Percentiles rank a stretch among this genome's conserved stretches.
These are phyloP conservation scores for Chlamydomonas sphaeroides DNA, from an alignment of 139 green algal genomes.

Conservation along the genomic window DNA sequence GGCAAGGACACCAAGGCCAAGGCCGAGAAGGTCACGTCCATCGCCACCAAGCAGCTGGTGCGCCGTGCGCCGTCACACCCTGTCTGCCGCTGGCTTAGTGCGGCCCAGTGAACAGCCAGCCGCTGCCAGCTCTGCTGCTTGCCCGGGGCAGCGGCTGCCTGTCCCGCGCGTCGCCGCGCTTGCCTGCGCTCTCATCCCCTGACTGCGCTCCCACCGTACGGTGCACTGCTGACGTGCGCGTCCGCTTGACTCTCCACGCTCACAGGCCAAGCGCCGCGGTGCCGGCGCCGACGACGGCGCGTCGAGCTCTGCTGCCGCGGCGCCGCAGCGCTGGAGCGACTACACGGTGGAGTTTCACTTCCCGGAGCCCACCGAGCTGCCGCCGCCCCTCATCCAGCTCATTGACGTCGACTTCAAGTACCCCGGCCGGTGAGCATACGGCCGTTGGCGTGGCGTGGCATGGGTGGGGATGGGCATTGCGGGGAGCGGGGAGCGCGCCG, in stretches of 20 bases:
- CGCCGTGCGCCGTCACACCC: no score
- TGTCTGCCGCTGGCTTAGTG: no score
- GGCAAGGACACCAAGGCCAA: slow-evolving; percentile 72
- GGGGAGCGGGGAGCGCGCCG: not conserved
- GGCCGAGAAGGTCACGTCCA: slow-evolving; percentile 65
- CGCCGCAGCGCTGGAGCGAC: slow-evolving; percentile 81
- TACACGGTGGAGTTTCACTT: slow-evolving; percentile 95
- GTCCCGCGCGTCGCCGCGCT: no score
- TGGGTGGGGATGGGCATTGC: not conserved
- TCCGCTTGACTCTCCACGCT: no score
- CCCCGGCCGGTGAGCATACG: slow-evolving; percentile 69
- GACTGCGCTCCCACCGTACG: no score
- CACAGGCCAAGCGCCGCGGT: slow-evolving; percentile 66
- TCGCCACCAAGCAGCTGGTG: slow-evolving; percentile 49
- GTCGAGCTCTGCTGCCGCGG: slow-evolving; percentile 50
- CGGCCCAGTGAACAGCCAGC: no score
- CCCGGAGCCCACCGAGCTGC: slow-evolving; percentile 93
- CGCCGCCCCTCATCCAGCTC: slow-evolving; percentile 88
- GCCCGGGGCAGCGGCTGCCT: no score
- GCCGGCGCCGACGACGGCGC: slow-evolving; percentile 36
- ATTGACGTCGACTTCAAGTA: slow-evolving; percentile 98
- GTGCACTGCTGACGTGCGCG: no score
- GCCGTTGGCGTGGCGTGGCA: no score
- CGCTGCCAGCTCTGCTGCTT: no score
- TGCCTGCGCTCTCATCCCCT: no score